These are phyloP conservation scores for Gyromitra esculenta DNA, from an alignment of 2,329 filamentous ascomycete species.

Conservation along the genomic window DNA sequence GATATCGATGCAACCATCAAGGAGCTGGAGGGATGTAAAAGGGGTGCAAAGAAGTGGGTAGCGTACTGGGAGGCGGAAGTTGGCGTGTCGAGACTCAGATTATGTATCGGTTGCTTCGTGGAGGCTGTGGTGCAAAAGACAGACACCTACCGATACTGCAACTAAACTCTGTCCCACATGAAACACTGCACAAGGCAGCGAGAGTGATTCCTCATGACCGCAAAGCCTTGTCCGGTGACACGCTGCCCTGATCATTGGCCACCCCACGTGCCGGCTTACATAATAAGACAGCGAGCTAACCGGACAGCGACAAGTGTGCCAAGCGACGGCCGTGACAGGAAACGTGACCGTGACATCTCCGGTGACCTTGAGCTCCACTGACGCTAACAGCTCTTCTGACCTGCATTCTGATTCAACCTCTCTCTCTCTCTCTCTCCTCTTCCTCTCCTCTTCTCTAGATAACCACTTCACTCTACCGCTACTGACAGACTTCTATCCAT, in stretches of 20 bases:
- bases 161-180: neutral
- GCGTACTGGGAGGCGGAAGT: neutral
- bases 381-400: slow-evolving; percentile 19
- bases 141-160: neutral
- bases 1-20: neutral
- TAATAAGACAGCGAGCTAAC: slow-evolving; percentile 17
- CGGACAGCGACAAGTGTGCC: slow-evolving; percentile 35
- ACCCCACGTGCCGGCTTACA: slow-evolving; percentile 1
- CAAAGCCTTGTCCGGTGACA: neutral
- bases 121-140: neutral
- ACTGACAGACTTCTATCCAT: neutral
- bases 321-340: neutral
- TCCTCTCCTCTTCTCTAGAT: neutral
- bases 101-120: neutral
- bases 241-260: neutral
- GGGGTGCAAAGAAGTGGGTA: neutral
- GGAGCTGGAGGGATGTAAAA: neutral
- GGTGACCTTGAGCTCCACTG: slow-evolving; percentile 12
- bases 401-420: neutral
- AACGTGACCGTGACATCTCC: slow-evolving; percentile 11
- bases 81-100: neutral
- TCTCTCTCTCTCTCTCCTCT: neutral
- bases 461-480: no score
- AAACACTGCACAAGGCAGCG: neutral
- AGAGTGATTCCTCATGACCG: neutral